Conservation (phyloP, 2,329 filamentous ascomycete genomes). For the Mycosphaerella arachidis region DNA sequence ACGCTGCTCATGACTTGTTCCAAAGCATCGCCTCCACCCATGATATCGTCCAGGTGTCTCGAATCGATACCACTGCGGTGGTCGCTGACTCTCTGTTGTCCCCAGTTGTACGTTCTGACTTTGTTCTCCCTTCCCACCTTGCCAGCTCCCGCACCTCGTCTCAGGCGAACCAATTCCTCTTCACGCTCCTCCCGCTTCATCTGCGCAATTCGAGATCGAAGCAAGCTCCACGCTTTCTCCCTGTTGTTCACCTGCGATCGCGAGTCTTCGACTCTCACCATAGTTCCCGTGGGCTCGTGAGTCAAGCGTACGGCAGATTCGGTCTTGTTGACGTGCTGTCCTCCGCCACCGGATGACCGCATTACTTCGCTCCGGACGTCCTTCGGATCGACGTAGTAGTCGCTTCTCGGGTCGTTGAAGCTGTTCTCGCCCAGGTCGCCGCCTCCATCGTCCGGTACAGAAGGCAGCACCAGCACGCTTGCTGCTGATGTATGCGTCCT, state of each 20-base stretch:
- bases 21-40: constrained; percentile 68
- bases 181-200: constrained; percentile 75
- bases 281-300: constrained; percentile 78
- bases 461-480: constrained; percentile 86
- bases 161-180: constrained; percentile 67
- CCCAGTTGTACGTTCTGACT: constrained; percentile 83
- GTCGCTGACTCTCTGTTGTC: constrained; percentile 78
- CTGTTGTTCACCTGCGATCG: constrained; percentile 87
- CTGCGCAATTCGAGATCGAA: constrained; percentile 79
- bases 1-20: constrained; percentile 76
- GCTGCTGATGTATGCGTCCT: constrained; percentile 91
- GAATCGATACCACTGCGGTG: constrained; percentile 77
- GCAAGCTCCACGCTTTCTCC: constrained; percentile 77
- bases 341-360: constrained; percentile 85
- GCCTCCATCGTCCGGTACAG: constrained; percentile 58
- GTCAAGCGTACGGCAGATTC: constrained; percentile 93
- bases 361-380: constrained; percentile 86
- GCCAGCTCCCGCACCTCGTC: constrained; percentile 72
- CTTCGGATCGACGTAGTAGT: constrained; percentile 81
- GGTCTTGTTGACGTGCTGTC: constrained; percentile 97
- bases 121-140: constrained; percentile 89
- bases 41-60: constrained; percentile 74
- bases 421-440: constrained; percentile 52
- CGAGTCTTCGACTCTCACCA: constrained; percentile 88
- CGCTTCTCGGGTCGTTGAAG: constrained; percentile 77